Percentiles rank a stretch among this genome's conserved stretches.
phyloP scores from a whole-genome alignment of 371 early-diverging fungal species.

The Rhizopus sp. region DNA sequence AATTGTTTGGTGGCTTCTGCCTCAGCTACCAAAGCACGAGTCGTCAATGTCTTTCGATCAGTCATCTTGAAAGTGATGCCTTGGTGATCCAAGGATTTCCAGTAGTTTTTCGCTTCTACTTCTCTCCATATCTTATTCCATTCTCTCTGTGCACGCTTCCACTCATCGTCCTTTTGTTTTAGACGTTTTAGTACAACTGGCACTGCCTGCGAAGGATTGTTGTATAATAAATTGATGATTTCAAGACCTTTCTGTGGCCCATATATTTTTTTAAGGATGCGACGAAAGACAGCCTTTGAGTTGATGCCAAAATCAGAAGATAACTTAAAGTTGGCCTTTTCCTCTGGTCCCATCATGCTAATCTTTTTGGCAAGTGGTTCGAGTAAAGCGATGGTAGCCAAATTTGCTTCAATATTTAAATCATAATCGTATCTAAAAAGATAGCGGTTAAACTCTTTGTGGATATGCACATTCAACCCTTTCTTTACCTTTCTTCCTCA shows the following conservation, averaged over 20 bases:
- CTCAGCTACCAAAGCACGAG: slow-evolving; percentile 81
- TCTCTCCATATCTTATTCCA: slow-evolving; percentile 97
- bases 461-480: background rate
- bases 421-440: slow-evolving; percentile 92
- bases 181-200: slow-evolving; percentile 96
- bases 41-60: slow-evolving; percentile 82
- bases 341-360: slow-evolving; percentile 81
- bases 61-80: slow-evolving; percentile 82
- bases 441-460: background rate
- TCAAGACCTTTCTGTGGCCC: slow-evolving; percentile 85
- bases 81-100: slow-evolving; percentile 96
- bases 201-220: slow-evolving; percentile 90
- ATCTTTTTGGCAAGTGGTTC: slow-evolving; percentile 85
- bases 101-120: slow-evolving; percentile 92
- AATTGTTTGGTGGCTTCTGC: slow-evolving; percentile 72
- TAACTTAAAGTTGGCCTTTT: slow-evolving; percentile 71
- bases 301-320: slow-evolving; percentile 80
- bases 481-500: slow-evolving; percentile 89
- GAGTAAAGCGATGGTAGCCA: slow-evolving; percentile 87
- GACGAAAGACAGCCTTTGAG: slow-evolving; percentile 84
- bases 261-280: slow-evolving; percentile 93
- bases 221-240: slow-evolving; percentile 90
- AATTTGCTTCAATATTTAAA: slow-evolving; percentile 93
- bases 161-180: slow-evolving; percentile 98
- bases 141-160: slow-evolving; percentile 76